A percentile compares a stretch with the other conserved stretches of the same genome.
phyloP scores from a whole-genome alignment of 2,329 filamentous ascomycete species.

The Trichocomaceae sp. region DNA sequence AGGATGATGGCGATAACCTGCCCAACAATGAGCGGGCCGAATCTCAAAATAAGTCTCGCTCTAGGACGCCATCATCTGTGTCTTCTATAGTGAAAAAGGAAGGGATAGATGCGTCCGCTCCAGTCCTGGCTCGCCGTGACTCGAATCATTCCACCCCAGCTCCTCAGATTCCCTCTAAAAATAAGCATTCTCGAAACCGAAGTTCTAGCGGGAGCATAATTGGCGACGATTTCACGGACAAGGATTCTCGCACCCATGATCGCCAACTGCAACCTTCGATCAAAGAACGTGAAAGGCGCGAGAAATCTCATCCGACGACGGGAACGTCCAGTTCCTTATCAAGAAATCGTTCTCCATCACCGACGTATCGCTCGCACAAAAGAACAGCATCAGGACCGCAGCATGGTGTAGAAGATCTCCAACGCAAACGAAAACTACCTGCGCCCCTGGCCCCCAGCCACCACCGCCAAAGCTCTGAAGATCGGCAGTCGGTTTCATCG shows the following conservation, averaged over 20 bases:
- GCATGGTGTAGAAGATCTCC: conserved; percentile 17
- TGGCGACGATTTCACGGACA: conserved; percentile 23
- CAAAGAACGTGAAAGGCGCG: conserved; percentile 22
- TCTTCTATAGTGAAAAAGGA: conserved; percentile 32
- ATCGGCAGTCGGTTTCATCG: conserved; percentile 40
- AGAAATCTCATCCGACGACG: conserved; percentile 23
- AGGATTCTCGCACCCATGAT: conserved; percentile 16
- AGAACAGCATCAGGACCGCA: conserved; percentile 32
- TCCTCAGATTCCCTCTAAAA: conserved; percentile 14
- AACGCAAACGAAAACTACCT: conserved; percentile 33
- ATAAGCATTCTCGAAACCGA: conserved; percentile 26
- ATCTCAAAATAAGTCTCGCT: conserved; percentile 17
- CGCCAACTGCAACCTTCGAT: conserved; percentile 9
- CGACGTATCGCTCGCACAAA: conserved; percentile 30
- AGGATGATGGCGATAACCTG: conserved; percentile 20
- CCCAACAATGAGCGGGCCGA: conserved; percentile 18
- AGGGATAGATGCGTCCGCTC: conserved; percentile 26
- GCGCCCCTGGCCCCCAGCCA: conserved; percentile 37
- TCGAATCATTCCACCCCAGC: conserved; percentile 16
- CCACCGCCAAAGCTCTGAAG: conserved; percentile 40
- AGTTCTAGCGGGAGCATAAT: conserved; percentile 33
- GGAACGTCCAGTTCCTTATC: conserved; percentile 22
- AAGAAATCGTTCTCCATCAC: conserved; percentile 30
- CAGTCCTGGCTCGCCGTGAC: conserved; percentile 19
- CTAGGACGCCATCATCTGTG: conserved; percentile 23